These are phyloP conservation scores for Scedosporium boydii DNA, from an alignment of 2,329 filamentous ascomycete species.

Conservation along the genomic window DNA sequence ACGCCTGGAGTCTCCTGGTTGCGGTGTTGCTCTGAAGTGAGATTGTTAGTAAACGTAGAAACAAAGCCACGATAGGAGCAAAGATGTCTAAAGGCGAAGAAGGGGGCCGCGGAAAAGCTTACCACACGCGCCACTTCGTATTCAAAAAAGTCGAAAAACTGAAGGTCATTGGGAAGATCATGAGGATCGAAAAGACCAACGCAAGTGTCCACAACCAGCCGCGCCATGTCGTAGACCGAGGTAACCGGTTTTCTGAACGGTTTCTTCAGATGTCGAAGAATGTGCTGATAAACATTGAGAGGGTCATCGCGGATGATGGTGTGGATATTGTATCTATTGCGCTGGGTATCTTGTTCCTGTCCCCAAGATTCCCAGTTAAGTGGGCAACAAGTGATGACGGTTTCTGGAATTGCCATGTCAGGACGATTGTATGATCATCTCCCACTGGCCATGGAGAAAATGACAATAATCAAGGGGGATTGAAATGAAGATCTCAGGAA, in stretches of 20 bases:
- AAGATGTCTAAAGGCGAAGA: background rate
- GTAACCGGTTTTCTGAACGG: background rate
- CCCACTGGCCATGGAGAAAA: background rate
- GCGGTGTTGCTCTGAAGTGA: background rate
- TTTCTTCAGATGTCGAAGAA: background rate
- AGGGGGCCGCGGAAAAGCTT: background rate
- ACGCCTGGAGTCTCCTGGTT: background rate
- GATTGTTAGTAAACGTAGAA: background rate
- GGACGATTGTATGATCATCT: no score
- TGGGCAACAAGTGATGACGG: slow-evolving; percentile 6
- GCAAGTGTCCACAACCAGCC: slow-evolving; percentile 8
- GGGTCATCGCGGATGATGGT: background rate
- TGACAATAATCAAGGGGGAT: background rate
- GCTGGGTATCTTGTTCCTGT: background rate
- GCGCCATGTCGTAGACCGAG: slow-evolving; percentile 8
- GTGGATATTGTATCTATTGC: background rate
- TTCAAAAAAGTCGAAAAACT: slow-evolving; percentile 10
- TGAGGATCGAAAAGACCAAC: slow-evolving; percentile 9
- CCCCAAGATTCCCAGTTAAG: slow-evolving; percentile 5
- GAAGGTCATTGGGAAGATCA: slow-evolving; percentile 4
- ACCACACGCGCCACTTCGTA: slow-evolving; percentile 6
- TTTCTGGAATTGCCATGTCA: background rate
- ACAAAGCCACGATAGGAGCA: background rate
- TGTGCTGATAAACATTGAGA: background rate
- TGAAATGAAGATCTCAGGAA: background rate